Conservation (phyloP, 768 basidiomycete genomes). For the Serpula lacrymans region DNA sequence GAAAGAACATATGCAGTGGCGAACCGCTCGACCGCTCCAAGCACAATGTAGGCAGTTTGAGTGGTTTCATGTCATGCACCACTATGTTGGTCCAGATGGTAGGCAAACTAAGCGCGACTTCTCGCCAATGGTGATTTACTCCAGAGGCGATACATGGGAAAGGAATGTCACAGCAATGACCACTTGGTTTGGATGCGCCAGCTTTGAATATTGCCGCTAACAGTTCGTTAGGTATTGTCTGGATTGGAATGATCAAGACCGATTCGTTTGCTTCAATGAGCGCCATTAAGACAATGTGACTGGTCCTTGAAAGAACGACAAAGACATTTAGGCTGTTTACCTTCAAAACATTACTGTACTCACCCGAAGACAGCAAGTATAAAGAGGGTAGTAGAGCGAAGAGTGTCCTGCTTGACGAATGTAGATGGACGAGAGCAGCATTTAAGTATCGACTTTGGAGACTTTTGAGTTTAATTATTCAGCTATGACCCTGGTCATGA, state of each 20-base stretch:
- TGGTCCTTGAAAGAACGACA: too few relatives aligned
- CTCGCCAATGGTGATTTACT: slow-evolving; percentile 39
- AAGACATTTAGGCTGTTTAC: too few relatives aligned
- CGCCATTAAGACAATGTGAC: too few relatives aligned
- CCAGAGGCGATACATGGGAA: slow-evolving; percentile 34
- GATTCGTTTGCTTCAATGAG: too few relatives aligned
- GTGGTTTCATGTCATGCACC: slow-evolving; percentile 5
- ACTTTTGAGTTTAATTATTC: too few relatives aligned
- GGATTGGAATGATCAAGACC: background rate
- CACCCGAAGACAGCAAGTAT: too few relatives aligned
- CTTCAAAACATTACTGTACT: too few relatives aligned
- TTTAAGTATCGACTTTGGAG: too few relatives aligned
- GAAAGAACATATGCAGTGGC: background rate
- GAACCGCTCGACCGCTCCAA: background rate
- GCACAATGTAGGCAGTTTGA: slow-evolving; percentile 1
- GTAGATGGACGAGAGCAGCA: too few relatives aligned
- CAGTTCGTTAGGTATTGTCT: background rate
- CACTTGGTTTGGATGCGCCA: background rate
- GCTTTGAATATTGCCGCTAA: background rate
- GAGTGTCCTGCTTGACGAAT: too few relatives aligned
- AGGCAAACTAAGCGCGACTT: slow-evolving; percentile 30
- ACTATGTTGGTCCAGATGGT: slow-evolving; percentile 26
- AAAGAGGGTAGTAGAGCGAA: too few relatives aligned
- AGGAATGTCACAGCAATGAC: background rate
- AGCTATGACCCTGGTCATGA: too few relatives aligned